Base-by-base conservation (phyloP, 2,329 filamentous ascomycete species). In the Xylariaceae sp. region DNA sequence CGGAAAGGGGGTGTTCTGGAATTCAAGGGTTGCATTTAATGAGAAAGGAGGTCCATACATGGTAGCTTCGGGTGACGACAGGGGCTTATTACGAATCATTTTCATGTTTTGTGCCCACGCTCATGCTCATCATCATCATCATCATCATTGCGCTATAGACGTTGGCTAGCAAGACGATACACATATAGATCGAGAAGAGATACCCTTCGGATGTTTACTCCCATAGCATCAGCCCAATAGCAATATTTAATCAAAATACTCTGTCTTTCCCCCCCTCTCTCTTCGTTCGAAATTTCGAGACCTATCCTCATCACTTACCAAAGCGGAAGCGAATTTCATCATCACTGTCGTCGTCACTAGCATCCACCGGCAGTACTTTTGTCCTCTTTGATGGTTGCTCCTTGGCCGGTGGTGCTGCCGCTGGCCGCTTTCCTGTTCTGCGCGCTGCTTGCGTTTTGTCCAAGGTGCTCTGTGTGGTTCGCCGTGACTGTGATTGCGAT, bases 271-370 rank as follows among this genome's bases (percentile, higher is more conserved):
- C 23, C 11, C 23, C 24, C 14, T 45, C 3, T 16, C 3, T 19
- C n/a, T 5, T 24, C 5, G 14, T 21, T 33, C 40, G 24, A 28
- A 12, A 29, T 31, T n/a, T 34, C 14, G 8, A 29, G 14, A 16
- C 3, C 19, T 16, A 28, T 19, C 28, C 36, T 65, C 76, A 76
- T 65, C 82, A 75, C 68, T 78, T 79, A 26, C 81, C 78, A 67
- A 86, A 86, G 51, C 77, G 76, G 65, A 86, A 86, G 62, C 79
- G 79, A 47, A 84, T 74, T 56, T 85, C 83, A 40, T 85, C 83
- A 29, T 84, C 79, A 51, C 70, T 73, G 33, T 84, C 79, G 40
- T 71, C 73, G 28, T 74, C 73, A 46, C 69, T 72, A 14, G 43
- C 61, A 1, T 57, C 52, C 1, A 70, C 49, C 2, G 66, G 55